Conservation (phyloP, 2,329 filamentous ascomycete species). For the Rhynchosporium graminicola region DNA sequence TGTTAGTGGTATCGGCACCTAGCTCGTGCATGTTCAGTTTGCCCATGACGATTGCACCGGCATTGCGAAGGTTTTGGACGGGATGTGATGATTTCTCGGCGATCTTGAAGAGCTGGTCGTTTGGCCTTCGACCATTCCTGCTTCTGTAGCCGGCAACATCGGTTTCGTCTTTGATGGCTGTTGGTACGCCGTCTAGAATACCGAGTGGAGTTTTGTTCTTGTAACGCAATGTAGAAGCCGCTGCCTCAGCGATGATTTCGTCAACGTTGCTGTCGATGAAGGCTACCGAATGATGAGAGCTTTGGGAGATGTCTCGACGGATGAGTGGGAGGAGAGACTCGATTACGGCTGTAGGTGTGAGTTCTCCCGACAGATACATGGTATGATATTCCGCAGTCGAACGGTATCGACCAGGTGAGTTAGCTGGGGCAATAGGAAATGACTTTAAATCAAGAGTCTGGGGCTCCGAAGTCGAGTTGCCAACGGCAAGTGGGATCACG, state of each 20-base stretch:
- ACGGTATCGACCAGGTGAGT: slow-evolving; percentile 57
- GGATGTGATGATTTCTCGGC: slow-evolving; percentile 69
- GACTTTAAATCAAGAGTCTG: slow-evolving; percentile 46
- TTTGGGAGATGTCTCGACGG: slow-evolving; percentile 54
- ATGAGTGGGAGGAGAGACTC: slow-evolving; percentile 73
- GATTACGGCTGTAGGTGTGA: slow-evolving; percentile 72
- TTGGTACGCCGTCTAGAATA: slow-evolving; percentile 77
- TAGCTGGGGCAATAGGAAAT: slow-evolving; percentile 44
- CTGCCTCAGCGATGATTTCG: slow-evolving; percentile 65
- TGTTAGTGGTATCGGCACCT: slow-evolving; percentile 78
- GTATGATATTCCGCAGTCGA: slow-evolving; percentile 76
- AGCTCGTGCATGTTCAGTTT: slow-evolving; percentile 87
- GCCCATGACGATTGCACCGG: slow-evolving; percentile 72
- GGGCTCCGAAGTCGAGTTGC: slow-evolving; percentile 19
- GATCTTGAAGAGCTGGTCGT: slow-evolving; percentile 78
- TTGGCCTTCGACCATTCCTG: slow-evolving; percentile 70
- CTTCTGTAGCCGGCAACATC: slow-evolving; percentile 73
- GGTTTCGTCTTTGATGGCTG: slow-evolving; percentile 82
- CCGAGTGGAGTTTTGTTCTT: slow-evolving; percentile 64
- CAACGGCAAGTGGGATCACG: slow-evolving; percentile 51
- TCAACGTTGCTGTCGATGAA: slow-evolving; percentile 71
- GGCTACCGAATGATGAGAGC: slow-evolving; percentile 66
- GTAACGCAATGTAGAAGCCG: slow-evolving; percentile 72
- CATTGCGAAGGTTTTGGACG: slow-evolving; percentile 67
- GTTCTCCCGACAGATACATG: slow-evolving; percentile 67